Conservation (phyloP, 1,284 basidiomycete species). For the Veloporphyrellus conicus region DNA sequence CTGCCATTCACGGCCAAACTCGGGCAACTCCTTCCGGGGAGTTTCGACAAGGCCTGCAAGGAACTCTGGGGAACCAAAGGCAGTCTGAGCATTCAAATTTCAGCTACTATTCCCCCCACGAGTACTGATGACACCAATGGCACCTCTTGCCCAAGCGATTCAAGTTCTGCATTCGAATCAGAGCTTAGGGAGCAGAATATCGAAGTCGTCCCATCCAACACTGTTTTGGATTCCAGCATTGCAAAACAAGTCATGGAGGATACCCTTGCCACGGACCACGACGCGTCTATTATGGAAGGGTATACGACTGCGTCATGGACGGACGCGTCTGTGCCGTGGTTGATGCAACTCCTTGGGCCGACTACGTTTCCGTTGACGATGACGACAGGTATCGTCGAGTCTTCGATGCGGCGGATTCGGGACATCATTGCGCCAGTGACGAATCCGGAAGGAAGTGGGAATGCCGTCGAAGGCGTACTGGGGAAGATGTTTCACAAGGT, state of each 20-base stretch:
- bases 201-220: slow-evolving; percentile 27
- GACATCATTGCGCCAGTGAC: slow-evolving; percentile 31
- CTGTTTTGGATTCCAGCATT: slow-evolving; percentile 31
- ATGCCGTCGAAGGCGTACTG: slow-evolving; percentile 18
- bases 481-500: slow-evolving; percentile 19
- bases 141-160: not conserved
- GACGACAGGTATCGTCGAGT: slow-evolving; percentile 46
- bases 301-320: slow-evolving; percentile 32
- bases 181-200: slow-evolving; percentile 22
- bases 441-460: slow-evolving; percentile 25
- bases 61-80: slow-evolving; percentile 35
- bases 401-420: slow-evolving; percentile 43
- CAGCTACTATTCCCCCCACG: not conserved
- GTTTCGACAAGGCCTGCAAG: slow-evolving; percentile 38
- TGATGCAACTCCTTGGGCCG: slow-evolving; percentile 43
- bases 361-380: slow-evolving; percentile 45
- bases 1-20: slow-evolving; percentile 43
- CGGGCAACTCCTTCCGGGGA: slow-evolving; percentile 38
- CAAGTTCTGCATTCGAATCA: slow-evolving; percentile 20
- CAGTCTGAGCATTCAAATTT: slow-evolving; percentile 20
- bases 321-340: slow-evolving; percentile 24
- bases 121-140: not conserved
- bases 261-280: slow-evolving; percentile 21
- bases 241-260: slow-evolving; percentile 31
- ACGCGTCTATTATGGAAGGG: slow-evolving; percentile 18